phyloP scores from a whole-genome alignment of 2,329 filamentous ascomycete species.

The Colletotrichum euphorbiae region DNA sequence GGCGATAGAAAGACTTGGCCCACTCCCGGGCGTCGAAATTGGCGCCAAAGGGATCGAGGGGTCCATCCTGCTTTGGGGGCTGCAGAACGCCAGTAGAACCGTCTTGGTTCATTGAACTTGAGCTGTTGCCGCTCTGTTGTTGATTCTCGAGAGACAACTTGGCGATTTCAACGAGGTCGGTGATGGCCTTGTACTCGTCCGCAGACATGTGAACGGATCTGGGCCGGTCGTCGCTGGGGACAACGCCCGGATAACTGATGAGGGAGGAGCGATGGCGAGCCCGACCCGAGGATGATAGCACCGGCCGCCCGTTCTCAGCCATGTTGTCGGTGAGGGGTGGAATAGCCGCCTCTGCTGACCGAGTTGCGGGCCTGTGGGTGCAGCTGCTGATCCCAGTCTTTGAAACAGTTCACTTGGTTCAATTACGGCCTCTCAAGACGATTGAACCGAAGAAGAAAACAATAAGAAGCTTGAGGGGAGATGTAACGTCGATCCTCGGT shows the following conservation, averaged over 20 bases:
- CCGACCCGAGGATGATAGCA: neutral
- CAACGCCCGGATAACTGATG: constrained; percentile 19
- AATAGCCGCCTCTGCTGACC: constrained; percentile 7
- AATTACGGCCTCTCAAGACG: neutral
- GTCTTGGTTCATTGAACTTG: neutral
- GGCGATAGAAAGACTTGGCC: constrained; percentile 45
- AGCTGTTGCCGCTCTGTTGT: neutral
- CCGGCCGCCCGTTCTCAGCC: neutral
- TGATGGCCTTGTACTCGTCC: constrained; percentile 36
- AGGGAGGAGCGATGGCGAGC: constrained; percentile 17
- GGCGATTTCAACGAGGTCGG: constrained; percentile 30
- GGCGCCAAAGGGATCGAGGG: constrained; percentile 59
- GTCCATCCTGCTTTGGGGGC: constrained; percentile 17
- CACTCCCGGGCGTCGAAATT: constrained; percentile 61
- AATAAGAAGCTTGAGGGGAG: neutral
- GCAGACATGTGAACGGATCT: constrained; percentile 29
- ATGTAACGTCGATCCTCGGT: neutral
- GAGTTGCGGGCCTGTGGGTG: neutral
- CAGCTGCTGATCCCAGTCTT: neutral
- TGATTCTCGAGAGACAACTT: constrained; percentile 27
- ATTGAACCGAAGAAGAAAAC: neutral
- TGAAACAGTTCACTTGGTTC: neutral
- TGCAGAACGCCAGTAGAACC: constrained; percentile 8
- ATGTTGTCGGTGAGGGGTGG: neutral
- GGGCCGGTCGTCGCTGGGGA: neutral